Base-by-base conservation (phyloP, 2,329 filamentous ascomycete species). In the Cladosporium velox region DNA sequence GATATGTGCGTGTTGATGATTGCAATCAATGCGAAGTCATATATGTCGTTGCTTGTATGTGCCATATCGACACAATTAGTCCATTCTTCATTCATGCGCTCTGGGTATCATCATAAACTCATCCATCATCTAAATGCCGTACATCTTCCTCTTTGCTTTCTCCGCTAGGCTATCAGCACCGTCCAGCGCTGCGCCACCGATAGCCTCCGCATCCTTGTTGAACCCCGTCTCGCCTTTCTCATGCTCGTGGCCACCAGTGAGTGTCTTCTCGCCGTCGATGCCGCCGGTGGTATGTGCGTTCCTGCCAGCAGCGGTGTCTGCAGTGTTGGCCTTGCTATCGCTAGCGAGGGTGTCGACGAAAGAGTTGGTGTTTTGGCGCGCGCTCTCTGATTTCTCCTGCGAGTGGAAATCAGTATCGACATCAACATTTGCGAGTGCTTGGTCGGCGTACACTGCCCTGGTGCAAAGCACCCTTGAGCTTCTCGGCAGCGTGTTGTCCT, bases 321-420 rank as follows among this genome's bases (percentile, higher is more conserved):
- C 61, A 11, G 61, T 62, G 57, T 68, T 65, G 7, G 65, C 66
- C 65, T 69, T 71, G 60, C 66, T 70, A 41, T 61, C 59, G 30
- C 67, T 66, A 1, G 70, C 38, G 5, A 75, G 61, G 34, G 71
- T 69, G 66, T 75, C 73, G 64, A 70, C 69, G 65, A 71, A 74
- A 38, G 66, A 61, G 67, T 75, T 75, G 66, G 73, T 67, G 67
- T 75, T 74, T 47, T 73, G 69, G 49, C 73, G 70, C 18, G 72
- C 66, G 52, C 64, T 65, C 59, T 75, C 73, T 34, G 68, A 67
- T 30, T 67, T 67, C 55, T 70, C 67, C 72, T 74, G 35, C 21
- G 15, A 18, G 15, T 32, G 26, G 28, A 49, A 49, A 30, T 61
- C 28, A 61, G 59, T 34, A 44, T 44, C n/a, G 14, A 12, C 15